phyloP scores from a whole-genome alignment of 2,329 filamentous ascomycete genomes.

The Metarhizium brunneum region DNA sequence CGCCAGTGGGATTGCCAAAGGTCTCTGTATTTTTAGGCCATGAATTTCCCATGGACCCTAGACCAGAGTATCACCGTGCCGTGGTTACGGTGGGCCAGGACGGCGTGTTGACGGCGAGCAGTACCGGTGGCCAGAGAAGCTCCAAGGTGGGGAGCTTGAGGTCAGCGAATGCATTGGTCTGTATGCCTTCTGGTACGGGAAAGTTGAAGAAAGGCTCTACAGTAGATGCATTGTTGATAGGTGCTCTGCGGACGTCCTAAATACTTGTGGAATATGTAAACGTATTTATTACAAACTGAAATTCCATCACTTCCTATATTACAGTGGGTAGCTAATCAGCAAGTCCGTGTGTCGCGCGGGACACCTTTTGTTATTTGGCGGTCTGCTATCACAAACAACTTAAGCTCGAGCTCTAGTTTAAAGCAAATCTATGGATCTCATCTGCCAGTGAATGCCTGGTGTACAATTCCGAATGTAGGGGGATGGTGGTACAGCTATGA shows the following conservation, averaged over 20 bases:
- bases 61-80: conserved; percentile 87
- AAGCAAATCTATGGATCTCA: conserved; percentile 11
- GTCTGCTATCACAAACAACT: not conserved
- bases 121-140: conserved; percentile 85
- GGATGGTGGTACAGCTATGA: conserved; percentile 25
- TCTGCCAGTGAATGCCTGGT: conserved; percentile 19
- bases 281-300: not conserved
- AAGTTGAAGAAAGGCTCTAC: conserved; percentile 58
- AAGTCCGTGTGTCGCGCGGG: too few relatives aligned
- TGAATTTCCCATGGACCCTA: conserved; percentile 64
- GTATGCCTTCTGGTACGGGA: conserved; percentile 57
- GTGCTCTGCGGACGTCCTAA: conserved; percentile 25
- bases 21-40: conserved; percentile 65
- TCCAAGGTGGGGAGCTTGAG: conserved; percentile 82
- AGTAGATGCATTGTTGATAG: conserved; percentile 76
- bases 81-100: conserved; percentile 57
- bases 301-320: not conserved
- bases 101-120: conserved; percentile 62
- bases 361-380: too few relatives aligned
- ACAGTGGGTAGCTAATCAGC: too few relatives aligned
- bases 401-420: conserved; percentile 4
- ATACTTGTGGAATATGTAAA: not conserved
- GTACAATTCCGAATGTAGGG: conserved; percentile 21
- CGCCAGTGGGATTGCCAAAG: conserved; percentile 58
- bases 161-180: conserved; percentile 78